Evolutionary conservation across 148 eudicot genomes (phyloP), one percentile per base, ranked within the genome.

Genomic region (Rhododendron kiyosumense): DNA sequence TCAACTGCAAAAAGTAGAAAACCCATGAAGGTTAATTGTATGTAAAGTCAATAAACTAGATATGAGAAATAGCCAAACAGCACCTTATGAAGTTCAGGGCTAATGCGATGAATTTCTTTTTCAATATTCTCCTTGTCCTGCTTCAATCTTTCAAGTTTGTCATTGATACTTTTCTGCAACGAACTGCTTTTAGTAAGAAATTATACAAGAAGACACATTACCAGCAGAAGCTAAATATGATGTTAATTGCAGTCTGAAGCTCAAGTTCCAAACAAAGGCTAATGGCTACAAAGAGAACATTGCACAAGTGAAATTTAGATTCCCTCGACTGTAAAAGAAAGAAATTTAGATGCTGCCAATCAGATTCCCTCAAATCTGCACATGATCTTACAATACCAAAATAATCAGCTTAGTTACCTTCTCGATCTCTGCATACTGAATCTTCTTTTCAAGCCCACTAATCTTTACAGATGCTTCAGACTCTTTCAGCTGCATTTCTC

Each of bases 391-490:
- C 51, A 10, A 75, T 20, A 41, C 69, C 41, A 79, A 63, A 78
- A 79, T 69, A 38, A 7, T 34, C 78, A 82, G 38, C 61, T 28
- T n/a, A 26, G 28, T 84, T 90, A 94, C 98, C 98, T 93, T 93
- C 87, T 96, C 98, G 84, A 97, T 97, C 85, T 95, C 96, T 30
- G 96, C 96, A 92, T 97, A 97, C 85, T 94, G 98, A 89, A 93
- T 94, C 94, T 95, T 95, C 93, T 97, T 97, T 82, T 97, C 98
- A 88, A 97, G 95, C 80, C 98, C 98, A 89, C 99, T 97, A 46
- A 95, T 94, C 88, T 93, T 97, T 57, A 96, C 96, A 74, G 98
- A 94, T 78, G 94, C 87, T 92, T 97, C 98, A 51, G 98, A 95
- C 92, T 95, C 98, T 89, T 89, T 95, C 82, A 92, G 89, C 88